These are phyloP conservation scores for Aurinia saxatilis DNA, from an alignment of 345 rosid species.

Conservation along the genomic window DNA sequence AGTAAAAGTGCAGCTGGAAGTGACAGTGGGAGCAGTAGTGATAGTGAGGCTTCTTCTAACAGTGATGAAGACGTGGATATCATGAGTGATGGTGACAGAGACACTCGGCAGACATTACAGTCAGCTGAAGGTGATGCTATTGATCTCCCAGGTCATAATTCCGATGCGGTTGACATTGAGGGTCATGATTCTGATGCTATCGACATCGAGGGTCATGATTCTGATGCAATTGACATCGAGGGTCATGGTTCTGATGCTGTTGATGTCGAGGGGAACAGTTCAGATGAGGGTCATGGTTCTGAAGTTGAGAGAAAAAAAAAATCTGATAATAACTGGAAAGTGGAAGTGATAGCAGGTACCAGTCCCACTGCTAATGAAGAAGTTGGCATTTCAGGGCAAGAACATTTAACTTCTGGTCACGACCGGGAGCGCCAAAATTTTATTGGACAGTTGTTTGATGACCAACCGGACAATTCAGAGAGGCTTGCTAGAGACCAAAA, in stretches of 20 bases:
- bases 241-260: conserved; percentile 34
- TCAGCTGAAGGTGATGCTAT: conserved; percentile 28
- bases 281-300: conserved; percentile 49
- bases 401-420: conserved; percentile 29
- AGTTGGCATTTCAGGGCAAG: conserved; percentile 30
- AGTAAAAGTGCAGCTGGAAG: conserved; percentile 54
- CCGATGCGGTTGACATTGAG: conserved; percentile 40
- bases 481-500: conserved; percentile 41
- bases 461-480: conserved; percentile 44
- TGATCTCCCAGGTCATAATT: conserved; percentile 29
- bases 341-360: conserved; percentile 14
- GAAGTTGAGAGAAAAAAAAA: conserved; percentile 29
- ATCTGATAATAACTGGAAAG: conserved; percentile 7
- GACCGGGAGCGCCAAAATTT: conserved; percentile 53
- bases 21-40: conserved; percentile 91
- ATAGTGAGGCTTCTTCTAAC: conserved; percentile 79
- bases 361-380: conserved; percentile 17
- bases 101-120: conserved; percentile 37
- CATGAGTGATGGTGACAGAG: conserved; percentile 81
- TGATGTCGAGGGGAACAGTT: conserved; percentile 47
- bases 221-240: conserved; percentile 41
- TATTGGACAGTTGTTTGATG: conserved; percentile 82
- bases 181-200: conserved; percentile 45
- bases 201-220: conserved; percentile 35
- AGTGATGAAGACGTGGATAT: conserved; percentile 97